Base-by-base conservation (phyloP, 2,329 filamentous ascomycete species). In the Colletotrichum sidae region DNA sequence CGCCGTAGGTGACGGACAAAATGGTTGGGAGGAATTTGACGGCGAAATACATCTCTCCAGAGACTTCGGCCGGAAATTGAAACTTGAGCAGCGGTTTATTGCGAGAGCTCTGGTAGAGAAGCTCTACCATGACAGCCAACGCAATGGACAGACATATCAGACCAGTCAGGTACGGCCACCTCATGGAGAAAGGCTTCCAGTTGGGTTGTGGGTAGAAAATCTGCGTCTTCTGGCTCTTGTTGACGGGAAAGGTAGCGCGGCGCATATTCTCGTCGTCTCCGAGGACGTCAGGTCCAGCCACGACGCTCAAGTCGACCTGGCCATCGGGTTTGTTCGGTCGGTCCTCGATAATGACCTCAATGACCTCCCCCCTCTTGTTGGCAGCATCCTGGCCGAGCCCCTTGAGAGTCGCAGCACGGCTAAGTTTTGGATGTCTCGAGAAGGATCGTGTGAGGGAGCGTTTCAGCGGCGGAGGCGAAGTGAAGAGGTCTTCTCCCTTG, bases 151-250 rank as follows among this genome's bases (percentile, higher is more conserved):
- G 65, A 1, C 85, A 10, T 33, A 90, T 80, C 15, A 91, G 77
- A 41, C 79, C 72, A 1, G 77, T 71, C 3, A 91, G 79, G 69
- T 89, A 91, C 0, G 86, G 86, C 81, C 84, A 86, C 37, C 85
- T 80, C 87, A 91, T 90, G 0, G 85, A 84, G 66, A 89, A 84
- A 0, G 88, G 89, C 72, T 88, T 89, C 89, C 88, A 91, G 73
- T 91, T 85, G 2, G 87, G 86, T 63, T 87, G 84, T 1, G 88
- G 87, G 67, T 87, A 89, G 69, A 88, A 88, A 1, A 88, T 75
- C 59, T 86, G 79, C 0, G 80, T 80, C 55, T 77, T 78, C 59
- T 78, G 75, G 13, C 76, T 72, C 42, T 74, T 76, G 58, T 42
- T 66, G n/a, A 70, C 69, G 4, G 78, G 74, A 47, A 80, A 77